phyloP scores from a whole-genome alignment of 164 flowering plant species.

The Chimonanthus praecox region DNA sequence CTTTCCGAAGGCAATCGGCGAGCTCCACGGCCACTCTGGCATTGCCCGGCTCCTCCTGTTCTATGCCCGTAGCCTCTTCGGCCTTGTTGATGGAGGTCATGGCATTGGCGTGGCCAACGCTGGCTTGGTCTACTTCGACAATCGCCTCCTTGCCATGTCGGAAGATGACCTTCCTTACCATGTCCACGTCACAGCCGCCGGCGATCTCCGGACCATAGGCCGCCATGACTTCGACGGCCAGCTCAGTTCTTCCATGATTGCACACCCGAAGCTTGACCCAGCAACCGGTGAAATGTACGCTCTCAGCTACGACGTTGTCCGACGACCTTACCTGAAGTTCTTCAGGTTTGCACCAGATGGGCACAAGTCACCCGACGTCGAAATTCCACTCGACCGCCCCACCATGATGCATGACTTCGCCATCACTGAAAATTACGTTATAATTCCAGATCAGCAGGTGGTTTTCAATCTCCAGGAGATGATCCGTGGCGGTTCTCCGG shows the following conservation, averaged over 20 bases:
- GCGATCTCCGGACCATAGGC: slow-evolving; percentile 68
- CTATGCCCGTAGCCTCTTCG: slow-evolving; percentile 54
- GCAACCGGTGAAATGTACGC: slow-evolving; percentile 62
- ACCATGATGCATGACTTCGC: slow-evolving; percentile 98
- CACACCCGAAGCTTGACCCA: slow-evolving; percentile 95
- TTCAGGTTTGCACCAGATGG: slow-evolving; percentile 63
- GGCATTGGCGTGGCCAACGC: slow-evolving; percentile 95
- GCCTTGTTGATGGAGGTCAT: slow-evolving; percentile 47
- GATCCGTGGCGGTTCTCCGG: slow-evolving; percentile 82
- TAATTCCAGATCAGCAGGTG: slow-evolving; percentile 85
- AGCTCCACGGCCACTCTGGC: slow-evolving; percentile 88
- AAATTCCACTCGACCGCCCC: slow-evolving; percentile 53
- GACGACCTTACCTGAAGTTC: slow-evolving; percentile 76
- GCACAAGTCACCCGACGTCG: slow-evolving; percentile 63
- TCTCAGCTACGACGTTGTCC: slow-evolving; percentile 74
- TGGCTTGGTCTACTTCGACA: slow-evolving; percentile 78
- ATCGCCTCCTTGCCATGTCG: slow-evolving; percentile 77
- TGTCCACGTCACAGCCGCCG: slow-evolving; percentile 44
- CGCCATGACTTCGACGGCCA: slow-evolving; percentile 62
- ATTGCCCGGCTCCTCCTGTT: slow-evolving; percentile 71
- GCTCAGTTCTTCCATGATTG: slow-evolving; percentile 71
- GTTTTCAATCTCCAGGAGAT: slow-evolving; percentile 77
- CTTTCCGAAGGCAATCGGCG: slow-evolving; percentile 92
- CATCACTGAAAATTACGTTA: slow-evolving; percentile 68
- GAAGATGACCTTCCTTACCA: slow-evolving; percentile 65